Percentiles rank a stretch among this genome's conserved stretches.
Evolutionary conservation across 129 eudicot genomes (phyloP).

Genomic region (Glebionis coronaria): DNA sequence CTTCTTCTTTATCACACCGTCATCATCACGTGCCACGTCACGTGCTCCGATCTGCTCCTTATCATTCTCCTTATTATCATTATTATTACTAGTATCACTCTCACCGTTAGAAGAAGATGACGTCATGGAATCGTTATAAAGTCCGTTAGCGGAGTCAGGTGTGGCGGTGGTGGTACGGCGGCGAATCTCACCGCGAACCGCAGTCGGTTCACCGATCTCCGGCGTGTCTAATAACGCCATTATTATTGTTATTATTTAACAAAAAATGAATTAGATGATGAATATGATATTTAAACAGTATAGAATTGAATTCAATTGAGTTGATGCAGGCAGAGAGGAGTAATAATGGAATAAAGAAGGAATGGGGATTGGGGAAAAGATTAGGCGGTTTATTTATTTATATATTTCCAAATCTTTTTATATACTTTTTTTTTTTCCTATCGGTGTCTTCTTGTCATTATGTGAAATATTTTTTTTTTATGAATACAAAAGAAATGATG

Average conservation of each 20-base stretch:
- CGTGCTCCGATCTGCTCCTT: conserved; percentile 34
- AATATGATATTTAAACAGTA: background rate
- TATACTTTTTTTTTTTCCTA: too few species aligned
- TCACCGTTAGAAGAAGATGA: conserved; percentile 27
- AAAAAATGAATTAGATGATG: too few species aligned
- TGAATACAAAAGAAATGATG: too few species aligned
- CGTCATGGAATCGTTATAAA: conserved; percentile 23
- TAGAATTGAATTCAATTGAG: background rate
- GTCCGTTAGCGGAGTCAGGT: conserved; percentile 16
- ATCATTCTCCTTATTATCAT: background rate
- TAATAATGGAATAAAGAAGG: background rate
- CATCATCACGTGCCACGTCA: background rate
- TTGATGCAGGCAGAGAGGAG: background rate
- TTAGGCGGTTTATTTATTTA: conserved; percentile 40
- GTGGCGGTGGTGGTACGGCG: conserved; percentile 17
- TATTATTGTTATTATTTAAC: background rate
- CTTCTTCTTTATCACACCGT: conserved; percentile 5
- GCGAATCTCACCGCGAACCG: conserved; percentile 27
- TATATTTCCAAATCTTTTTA: too few species aligned
- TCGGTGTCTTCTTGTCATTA: too few species aligned
- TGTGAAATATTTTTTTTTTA: too few species aligned
- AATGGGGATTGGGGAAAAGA: conserved; percentile 26
- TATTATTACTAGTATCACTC: conserved; percentile 13
- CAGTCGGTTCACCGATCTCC: conserved; percentile 22
- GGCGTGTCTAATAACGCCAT: conserved; percentile 37